A percentile compares a stretch with the other conserved stretches of the same genome.
Evolutionary conservation across 2,329 filamentous ascomycete species (phyloP).

Genomic region (Aspergillus latus): DNA sequence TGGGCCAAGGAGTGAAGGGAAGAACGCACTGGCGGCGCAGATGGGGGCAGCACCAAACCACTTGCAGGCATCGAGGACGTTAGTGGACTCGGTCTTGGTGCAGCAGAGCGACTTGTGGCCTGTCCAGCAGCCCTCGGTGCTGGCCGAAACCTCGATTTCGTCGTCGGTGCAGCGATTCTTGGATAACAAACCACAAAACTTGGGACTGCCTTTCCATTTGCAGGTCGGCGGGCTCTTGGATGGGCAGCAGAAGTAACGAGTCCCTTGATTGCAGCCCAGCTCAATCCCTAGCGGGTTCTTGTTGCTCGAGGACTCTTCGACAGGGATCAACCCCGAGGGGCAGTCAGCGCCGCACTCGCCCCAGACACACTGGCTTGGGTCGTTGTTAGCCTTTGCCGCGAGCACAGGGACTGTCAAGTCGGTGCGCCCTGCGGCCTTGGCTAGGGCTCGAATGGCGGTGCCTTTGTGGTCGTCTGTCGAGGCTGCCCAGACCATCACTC

Average conservation of each 20-base stretch:
- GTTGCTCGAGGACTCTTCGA: background rate
- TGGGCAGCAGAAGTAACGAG: background rate
- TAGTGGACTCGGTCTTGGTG: background rate
- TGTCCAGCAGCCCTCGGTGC: background rate
- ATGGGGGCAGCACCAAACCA: background rate
- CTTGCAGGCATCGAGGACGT: background rate
- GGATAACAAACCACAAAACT: background rate
- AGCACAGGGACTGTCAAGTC: background rate
- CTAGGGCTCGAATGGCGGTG: conserved; percentile 4
- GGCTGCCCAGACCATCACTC: conserved; percentile 9
- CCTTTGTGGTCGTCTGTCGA: conserved; percentile 1
- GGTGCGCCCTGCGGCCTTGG: background rate
- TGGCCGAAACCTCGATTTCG: background rate
- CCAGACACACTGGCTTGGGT: background rate
- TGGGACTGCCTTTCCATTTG: background rate
- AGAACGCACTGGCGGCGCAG: background rate
- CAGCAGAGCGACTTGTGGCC: background rate
- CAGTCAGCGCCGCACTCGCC: background rate
- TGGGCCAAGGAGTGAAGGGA: background rate
- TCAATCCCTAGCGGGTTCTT: background rate
- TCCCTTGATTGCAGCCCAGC: background rate
- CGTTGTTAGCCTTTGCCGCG: background rate
- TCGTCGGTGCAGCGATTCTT: background rate
- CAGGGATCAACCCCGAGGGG: background rate
- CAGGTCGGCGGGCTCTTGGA: background rate